Evolutionary conservation across 345 rosid species (phyloP), one percentile per base, ranked within the genome.

Genomic region (Limnanthes douglasii): DNA sequence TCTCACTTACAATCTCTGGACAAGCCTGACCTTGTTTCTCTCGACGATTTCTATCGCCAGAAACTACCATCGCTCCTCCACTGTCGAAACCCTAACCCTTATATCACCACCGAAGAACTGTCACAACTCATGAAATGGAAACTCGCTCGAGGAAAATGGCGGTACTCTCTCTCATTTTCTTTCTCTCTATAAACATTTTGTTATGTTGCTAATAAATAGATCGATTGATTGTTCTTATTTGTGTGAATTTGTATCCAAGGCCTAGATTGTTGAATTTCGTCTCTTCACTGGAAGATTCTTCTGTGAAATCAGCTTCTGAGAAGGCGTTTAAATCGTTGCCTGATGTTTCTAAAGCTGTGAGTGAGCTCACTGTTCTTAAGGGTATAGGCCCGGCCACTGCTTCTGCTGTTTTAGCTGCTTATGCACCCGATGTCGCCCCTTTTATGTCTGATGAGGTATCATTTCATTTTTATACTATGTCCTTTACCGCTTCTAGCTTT

Each of bases 331-430:
- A 45, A 16, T 65, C 78, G 13, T 86, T 88, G 32, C 90, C 97
- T 5, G 81, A 79, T 48, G 17, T 76, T 19, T 60, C 78, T 21
- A 73, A 70, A 45, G 86, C 95, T 4, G 61, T 83, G 14, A 57
- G 69, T 8, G 75, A 64, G 62, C 84, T 88, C 11, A 76, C 79
- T 1, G 75, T 83, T 5, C 55, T 88, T 60, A 83, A 79, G 65
- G 98, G 97, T 3, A 78, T 83, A 1, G 93, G 95, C 35, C 79
- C 95, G 5, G 98, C 98, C 5, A 79, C 93, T 0, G 93, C 90
- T 6, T 83, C 95, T 2, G 95, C 93, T 16, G 59, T 88, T 57
- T 51, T 76, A n/a, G 90, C 95, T 39, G 86, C 95, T 48, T 79
- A 65, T 31, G 86, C 93, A 0, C 95, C 90, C 2, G 74, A 69